Base-by-base conservation (phyloP, 768 basidiomycete genomes). In the Gloeopeniophorella convolvens region DNA sequence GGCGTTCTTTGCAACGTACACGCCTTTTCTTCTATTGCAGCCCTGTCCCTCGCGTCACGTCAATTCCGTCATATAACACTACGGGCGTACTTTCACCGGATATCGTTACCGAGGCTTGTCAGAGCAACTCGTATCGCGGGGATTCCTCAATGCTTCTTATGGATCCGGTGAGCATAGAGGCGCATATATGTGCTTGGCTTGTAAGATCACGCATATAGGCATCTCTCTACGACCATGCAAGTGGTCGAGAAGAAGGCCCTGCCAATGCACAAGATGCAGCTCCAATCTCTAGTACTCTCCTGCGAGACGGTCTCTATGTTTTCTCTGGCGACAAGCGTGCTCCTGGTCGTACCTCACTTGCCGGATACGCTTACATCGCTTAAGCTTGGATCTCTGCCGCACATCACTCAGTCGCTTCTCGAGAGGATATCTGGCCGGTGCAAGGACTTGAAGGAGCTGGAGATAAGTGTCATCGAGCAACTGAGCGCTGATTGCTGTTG, bases 401-500 rank as follows among this genome's bases (percentile, higher is more conserved):
- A 72, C 23, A 76, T 87, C 32, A 80, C 82, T 54, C 51, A 63
- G 16, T 57, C 65, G 11, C 60, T 85, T 36, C 69, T 88, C 23
- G 54, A 57, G 5, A 52, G 68, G n/a, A 67, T 86, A 30, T 70
- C 78, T 1, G 57, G 54, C 13, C 63, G 63, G 2, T 78, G 83
- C 44, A 73, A 76, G 30, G 60, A 55, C 23, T 64, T 87, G 36
- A 48, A 52, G 2, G 65, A 70, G 42, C 73, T 87, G 11, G 69
- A 77, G 53, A 67, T 86, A 41, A 79, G 77, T 58, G 79, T 77
- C 51, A 74, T 77, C 5, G 80, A 82, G 54, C 72, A 79, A 32
- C 67, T 85, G 37, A 74, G 79, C 48, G 59, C 71, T 24, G 68
- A 65, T 43, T 83, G 81, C 60, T 87, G 84, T 62, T 79, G 78